These are phyloP conservation scores for Diatrype stigma DNA, from an alignment of 2,329 filamentous ascomycete species.

Conservation along the genomic window DNA sequence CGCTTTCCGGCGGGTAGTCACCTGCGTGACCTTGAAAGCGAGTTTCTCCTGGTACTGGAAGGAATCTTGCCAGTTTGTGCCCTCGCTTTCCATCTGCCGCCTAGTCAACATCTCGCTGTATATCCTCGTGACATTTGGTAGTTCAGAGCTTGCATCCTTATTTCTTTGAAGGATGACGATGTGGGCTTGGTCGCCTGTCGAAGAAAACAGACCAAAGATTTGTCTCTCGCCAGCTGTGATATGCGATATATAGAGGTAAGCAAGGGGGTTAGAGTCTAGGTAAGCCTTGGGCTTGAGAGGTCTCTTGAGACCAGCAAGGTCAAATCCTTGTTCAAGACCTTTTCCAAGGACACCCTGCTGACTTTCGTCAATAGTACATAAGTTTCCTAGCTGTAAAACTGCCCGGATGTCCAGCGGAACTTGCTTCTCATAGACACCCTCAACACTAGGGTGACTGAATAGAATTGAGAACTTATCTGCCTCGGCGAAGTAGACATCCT, in stretches of 20 bases:
- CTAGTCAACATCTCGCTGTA: constrained; percentile 73
- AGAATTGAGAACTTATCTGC: constrained; percentile 75
- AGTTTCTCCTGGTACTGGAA: constrained; percentile 85
- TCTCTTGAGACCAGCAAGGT: constrained; percentile 70
- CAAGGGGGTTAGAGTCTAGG: constrained; percentile 67
- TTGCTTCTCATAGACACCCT: constrained; percentile 95
- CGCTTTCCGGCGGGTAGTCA: constrained; percentile 85
- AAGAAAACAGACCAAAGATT: constrained; percentile 91
- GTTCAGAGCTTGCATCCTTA: constrained; percentile 70
- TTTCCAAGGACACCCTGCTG: constrained; percentile 89
- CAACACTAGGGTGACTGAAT: constrained; percentile 89
- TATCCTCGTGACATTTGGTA: constrained; percentile 86
- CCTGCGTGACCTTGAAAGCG: constrained; percentile 79
- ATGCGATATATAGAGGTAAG: constrained; percentile 90
- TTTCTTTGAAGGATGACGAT: constrained; percentile 83
- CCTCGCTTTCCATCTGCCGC: constrained; percentile 61
- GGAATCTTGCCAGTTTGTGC: constrained; percentile 70
- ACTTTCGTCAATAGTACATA: constrained; percentile 88
- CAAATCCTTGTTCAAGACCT: constrained; percentile 90
- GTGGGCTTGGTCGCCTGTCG: constrained; percentile 71
- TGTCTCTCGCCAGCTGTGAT: constrained; percentile 86
- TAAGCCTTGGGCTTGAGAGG: constrained; percentile 65
- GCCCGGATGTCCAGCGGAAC: constrained; percentile 83
- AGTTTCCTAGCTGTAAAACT: constrained; percentile 81
- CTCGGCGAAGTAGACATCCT: constrained; percentile 82